phyloP scores from a whole-genome alignment of 179 eudicot genomes.

The Beta corolliflora region DNA sequence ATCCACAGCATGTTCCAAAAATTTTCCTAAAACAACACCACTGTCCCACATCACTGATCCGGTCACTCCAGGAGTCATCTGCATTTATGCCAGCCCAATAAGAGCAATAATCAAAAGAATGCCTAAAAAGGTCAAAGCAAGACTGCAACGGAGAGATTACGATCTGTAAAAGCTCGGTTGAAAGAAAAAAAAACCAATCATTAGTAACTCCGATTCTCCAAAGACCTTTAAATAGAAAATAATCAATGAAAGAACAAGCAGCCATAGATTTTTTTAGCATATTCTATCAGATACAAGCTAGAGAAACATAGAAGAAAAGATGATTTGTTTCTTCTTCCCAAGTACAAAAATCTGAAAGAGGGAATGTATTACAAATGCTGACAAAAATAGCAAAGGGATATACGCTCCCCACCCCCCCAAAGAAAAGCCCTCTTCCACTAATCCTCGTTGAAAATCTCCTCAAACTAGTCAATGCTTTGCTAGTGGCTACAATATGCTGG shows the following conservation, averaged over 20 bases:
- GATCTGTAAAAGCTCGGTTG: background rate
- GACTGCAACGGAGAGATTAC: background rate
- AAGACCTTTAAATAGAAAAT: background rate
- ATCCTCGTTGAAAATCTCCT: background rate
- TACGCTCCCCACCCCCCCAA: background rate
- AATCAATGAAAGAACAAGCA: background rate
- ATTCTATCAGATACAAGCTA: no score
- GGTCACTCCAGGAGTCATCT: slow-evolving; percentile 91
- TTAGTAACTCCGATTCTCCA: background rate
- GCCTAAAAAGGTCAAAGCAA: background rate
- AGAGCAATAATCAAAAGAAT: background rate
- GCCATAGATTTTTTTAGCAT: background rate
- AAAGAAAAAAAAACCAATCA: background rate
- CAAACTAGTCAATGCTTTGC: background rate
- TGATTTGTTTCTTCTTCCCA: no score
- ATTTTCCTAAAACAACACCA: slow-evolving; percentile 78
- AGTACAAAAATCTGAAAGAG: background rate
- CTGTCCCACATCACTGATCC: slow-evolving; percentile 99
- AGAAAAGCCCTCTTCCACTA: background rate
- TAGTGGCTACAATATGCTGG: background rate
- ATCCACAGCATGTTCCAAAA: slow-evolving; percentile 89
- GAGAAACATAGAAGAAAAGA: no score
- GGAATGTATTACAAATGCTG: background rate
- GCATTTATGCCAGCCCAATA: slow-evolving; percentile 4
- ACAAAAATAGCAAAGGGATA: background rate